Base-by-base conservation (phyloP, 306 rosid genomes). In the Medicago arabica region DNA sequence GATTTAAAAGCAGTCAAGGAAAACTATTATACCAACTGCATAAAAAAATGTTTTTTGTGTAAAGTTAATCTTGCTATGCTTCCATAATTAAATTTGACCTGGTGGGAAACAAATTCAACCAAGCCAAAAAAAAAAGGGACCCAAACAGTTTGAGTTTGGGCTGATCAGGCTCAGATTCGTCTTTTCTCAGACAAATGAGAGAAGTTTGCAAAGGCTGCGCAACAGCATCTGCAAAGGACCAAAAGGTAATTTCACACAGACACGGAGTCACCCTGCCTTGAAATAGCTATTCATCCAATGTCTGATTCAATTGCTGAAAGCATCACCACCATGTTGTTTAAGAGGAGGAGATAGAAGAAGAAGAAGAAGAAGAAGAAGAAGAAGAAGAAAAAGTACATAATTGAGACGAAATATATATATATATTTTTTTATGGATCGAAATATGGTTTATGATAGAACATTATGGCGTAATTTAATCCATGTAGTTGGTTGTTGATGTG, bases 161-260 rank as follows among this genome's bases (percentile, higher is more conserved):
- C 14, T 71, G 57, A 65, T 64, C 9, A 53, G 75, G 83, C 83
- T 80, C 83, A 73, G 71, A 80, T 74, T 74, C 55, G 70, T 75
- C 83, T 74, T 80, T 73, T 73, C 38, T 66, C 83, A 80, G 79
- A 57, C 71, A 58, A 15, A 25, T 34, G 19, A 49, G 51, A 10
- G 38, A 6, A 6, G 12, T 18, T 18, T 7, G 17, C 74, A n/a
- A 39, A 19, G 71, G 83, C 75, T 80, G 83, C 79, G 31, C 57
- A 57, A 46, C 57, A 57, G 66, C 38, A 55, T 66, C 64, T 55
- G 75, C 23, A 64, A 19, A 73, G 23, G 17, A 66, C 70, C 75
- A 14, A 9, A 8, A 41, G 61, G 19, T 40, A 46, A 41, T 28
- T 68, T 76, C 50, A 57, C 67, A 76, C 76, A 72, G 70, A 79